Percentiles rank a stretch among this genome's conserved stretches.
Conservation (phyloP, 2,329 filamentous ascomycete species). For the Endothia cerciana region DNA sequence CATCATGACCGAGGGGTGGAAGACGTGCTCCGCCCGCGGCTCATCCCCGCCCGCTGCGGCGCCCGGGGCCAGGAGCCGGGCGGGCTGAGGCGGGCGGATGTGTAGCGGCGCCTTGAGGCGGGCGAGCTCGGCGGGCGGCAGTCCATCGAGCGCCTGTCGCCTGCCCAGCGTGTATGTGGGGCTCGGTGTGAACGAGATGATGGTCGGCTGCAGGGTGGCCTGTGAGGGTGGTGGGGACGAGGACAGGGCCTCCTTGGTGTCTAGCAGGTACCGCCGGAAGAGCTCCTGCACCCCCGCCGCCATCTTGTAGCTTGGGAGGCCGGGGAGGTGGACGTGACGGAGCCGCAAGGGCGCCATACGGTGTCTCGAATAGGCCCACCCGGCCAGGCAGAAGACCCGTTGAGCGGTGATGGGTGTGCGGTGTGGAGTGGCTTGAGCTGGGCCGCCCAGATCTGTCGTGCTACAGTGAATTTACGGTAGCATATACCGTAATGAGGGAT, state of each 20-base stretch:
- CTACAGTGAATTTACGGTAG: neutral
- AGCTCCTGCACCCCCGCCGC: slow-evolving; percentile 44
- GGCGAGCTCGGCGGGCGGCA: slow-evolving; percentile 50
- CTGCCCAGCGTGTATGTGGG: slow-evolving; percentile 91
- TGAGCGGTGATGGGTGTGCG: too few species aligned
- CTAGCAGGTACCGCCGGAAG: slow-evolving; percentile 55
- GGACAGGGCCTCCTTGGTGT: slow-evolving; percentile 52
- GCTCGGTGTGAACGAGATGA: slow-evolving; percentile 81
- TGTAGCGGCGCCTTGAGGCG: slow-evolving; percentile 48
- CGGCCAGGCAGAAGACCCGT: too few species aligned
- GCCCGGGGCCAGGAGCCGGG: slow-evolving; percentile 9
- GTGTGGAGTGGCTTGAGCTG: too few species aligned
- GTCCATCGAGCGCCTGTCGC: slow-evolving; percentile 66
- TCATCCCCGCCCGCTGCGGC: neutral
- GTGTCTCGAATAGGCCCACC: neutral
- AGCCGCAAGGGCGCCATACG: slow-evolving; percentile 34
- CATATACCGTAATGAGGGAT: too few species aligned
- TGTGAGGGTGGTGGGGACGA: slow-evolving; percentile 25
- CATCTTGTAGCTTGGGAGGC: slow-evolving; percentile 42
- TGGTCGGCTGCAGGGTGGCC: slow-evolving; percentile 61
- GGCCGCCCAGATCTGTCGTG: neutral
- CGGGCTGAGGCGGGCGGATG: slow-evolving; percentile 34
- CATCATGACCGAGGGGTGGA: slow-evolving; percentile 64
- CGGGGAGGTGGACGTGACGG: slow-evolving; percentile 44
- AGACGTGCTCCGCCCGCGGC: slow-evolving; percentile 32